Evolutionary conservation across 768 basidiomycete genomes (phyloP), one percentile per base, ranked within the genome.

Genomic region (Suillus weaverae): DNA sequence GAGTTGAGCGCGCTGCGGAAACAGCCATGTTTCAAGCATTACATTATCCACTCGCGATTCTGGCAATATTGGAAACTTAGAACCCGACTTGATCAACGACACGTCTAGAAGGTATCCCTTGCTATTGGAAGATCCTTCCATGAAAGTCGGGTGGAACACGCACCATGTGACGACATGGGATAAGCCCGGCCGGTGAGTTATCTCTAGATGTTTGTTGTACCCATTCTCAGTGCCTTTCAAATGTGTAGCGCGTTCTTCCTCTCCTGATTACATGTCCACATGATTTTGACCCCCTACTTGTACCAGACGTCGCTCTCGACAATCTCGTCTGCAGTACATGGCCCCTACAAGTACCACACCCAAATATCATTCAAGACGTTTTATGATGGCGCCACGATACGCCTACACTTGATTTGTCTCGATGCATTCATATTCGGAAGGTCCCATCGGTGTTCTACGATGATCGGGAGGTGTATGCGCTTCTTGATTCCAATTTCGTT

Each of bases 401-500:
- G 51, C 18, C 8, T 33, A 33, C 7, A 32, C 18, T 6, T 11
- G 20, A n/a, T n/a, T 11, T 55, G 10, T 35, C 33, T 35, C 33
- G 16, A 55, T 20, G 72, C 1, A 67, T 75, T 43, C 68, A 74
- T 38, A 61, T 74, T 22, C 70, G 69, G 30, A 30, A 33, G 13
- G 13, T 50, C 5, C 22, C 26, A 14, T 26, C 26, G 68, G 71
- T 26, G 64, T 61, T 9, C 73, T 36, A 36, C 36, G 36, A 36
- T 36, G 36, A 1, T 70, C 62, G 76, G 74, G 43, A 79, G 76
- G 77, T 70, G 65, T 39, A 41, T 41, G 39, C 39, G 20, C 44
- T 44, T 10, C 44, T n/a, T 20, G 69, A 75, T 84, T 10, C 85
- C 84, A 0, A 72, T 86, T 36, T 82, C 84, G 11, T 75, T 80